A percentile compares a stretch with the other conserved stretches of the same genome.
Conservation (phyloP, 129 eudicot species). For the Cynara cardunculus region DNA sequence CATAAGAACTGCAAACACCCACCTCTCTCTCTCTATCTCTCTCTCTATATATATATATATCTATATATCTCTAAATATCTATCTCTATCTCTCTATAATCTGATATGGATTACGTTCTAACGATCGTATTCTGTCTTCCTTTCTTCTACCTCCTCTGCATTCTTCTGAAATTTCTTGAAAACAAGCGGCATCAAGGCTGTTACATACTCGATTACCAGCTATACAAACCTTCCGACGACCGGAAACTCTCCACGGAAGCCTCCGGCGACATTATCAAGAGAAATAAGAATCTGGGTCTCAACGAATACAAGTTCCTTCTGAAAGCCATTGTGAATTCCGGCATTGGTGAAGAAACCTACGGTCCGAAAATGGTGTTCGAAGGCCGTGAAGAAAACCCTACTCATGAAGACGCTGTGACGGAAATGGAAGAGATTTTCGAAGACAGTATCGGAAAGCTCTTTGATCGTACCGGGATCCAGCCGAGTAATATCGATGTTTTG, state of each 20-base stretch:
- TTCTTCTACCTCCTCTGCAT: conserved; percentile 28
- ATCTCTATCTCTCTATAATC: conserved; percentile 12
- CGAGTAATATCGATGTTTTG: conserved; percentile 56
- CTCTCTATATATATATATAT: neutral
- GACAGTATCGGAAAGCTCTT: conserved; percentile 46
- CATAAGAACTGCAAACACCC: conserved; percentile 14
- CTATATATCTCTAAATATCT: neutral
- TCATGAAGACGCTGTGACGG: conserved; percentile 19
- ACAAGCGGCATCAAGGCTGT: conserved; percentile 40
- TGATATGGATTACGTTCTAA: conserved; percentile 33
- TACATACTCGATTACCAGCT: conserved; percentile 47
- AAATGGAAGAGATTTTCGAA: conserved; percentile 42
- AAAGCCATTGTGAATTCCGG: conserved; percentile 59
- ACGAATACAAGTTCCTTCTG: conserved; percentile 56
- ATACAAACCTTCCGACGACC: conserved; percentile 47
- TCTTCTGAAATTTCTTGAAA: conserved; percentile 21
- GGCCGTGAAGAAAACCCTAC: conserved; percentile 46
- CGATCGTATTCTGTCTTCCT: conserved; percentile 27
- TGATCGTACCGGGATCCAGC: conserved; percentile 35
- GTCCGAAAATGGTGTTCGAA: conserved; percentile 40
- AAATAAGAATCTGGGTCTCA: conserved; percentile 48
- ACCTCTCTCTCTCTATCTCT: neutral
- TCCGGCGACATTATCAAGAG: conserved; percentile 40
- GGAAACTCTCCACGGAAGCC: conserved; percentile 36
- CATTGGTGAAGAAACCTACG: conserved; percentile 59